A percentile compares a stretch with the other conserved stretches of the same genome.
Conservation (phyloP, 106 monocot genomes). For the Iris macrosiphon region DNA sequence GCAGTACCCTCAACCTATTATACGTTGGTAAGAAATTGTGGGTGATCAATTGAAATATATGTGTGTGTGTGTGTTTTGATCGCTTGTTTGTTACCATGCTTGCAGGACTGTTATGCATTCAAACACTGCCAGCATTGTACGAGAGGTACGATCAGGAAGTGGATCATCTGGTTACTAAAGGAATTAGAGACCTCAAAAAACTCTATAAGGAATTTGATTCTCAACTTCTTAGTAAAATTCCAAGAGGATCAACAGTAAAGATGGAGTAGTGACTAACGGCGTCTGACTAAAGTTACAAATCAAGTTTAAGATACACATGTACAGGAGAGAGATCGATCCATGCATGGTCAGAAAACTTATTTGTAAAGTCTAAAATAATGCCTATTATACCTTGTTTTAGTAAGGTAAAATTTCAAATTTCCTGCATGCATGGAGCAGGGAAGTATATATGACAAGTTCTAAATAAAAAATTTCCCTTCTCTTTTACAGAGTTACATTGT, state of each 20-base stretch:
- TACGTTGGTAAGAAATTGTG: slow-evolving; percentile 27
- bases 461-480: too few species aligned
- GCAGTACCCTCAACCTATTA: slow-evolving; percentile 25
- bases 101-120: slow-evolving; percentile 9
- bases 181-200: slow-evolving; percentile 5
- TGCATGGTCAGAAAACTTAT: too few species aligned
- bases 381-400: too few species aligned
- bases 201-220: slow-evolving; percentile 7
- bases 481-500: too few species aligned
- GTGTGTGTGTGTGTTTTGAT: not conserved
- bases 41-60: not conserved
- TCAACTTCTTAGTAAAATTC: slow-evolving; percentile 16
- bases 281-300: too few species aligned
- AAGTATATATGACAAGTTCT: too few species aligned
- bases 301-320: too few species aligned
- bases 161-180: slow-evolving; percentile 10
- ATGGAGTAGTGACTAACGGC: slow-evolving; percentile 3
- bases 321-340: too few species aligned
- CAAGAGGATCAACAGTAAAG: slow-evolving; percentile 3
- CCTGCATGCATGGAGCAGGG: too few species aligned
- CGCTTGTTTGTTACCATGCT: too few species aligned
- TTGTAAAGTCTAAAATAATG: too few species aligned
- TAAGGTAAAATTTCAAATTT: too few species aligned
- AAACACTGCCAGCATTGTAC: slow-evolving; percentile 9
- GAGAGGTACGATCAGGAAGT: slow-evolving; percentile 10